Evolutionary conservation across 257 asterid genomes (phyloP), one percentile per base, ranked within the genome.

Genomic region (Solanum boliviense): DNA sequence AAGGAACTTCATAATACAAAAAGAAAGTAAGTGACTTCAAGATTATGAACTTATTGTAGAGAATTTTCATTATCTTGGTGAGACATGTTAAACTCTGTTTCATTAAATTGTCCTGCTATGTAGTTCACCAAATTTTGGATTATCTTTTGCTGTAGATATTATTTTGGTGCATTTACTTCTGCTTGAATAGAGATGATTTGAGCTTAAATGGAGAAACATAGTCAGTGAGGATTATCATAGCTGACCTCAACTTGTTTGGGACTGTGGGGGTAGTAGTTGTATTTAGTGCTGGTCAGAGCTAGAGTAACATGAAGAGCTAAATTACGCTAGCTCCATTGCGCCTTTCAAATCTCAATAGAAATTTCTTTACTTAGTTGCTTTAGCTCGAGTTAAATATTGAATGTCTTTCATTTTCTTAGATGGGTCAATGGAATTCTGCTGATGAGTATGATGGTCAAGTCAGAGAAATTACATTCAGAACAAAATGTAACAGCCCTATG

Each of bases 401-500:
- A 79, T 79, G 46, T 83, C 86, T 87, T n/a, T 91, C 84, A 88
- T 86, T 67, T 89, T 81, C 84, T 85, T 89, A 96, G 99, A 92
- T 95, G 91, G 96, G 95, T 89, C 95, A 89, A 89, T 96, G 98
- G 98, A 92, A 90, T 89, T 93, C 94, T 78, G 93, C 97, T 35
- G 95, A 93, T 83, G 96, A 94, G 88, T 94, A 95, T 92, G 92
- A 93, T 75, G 99, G 99, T 85, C 94, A 89, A 91, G 94, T 96
- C 86, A 93, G 99, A 93, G 98, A 96, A 91, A 94, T 95, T 87
- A 92, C 93, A 68, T 92, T 91, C 86, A 93, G 95, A 91, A 90
- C 94, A 72, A 86, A 94, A 90, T 96, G 98, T 87, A 91, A 94
- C 84, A 94, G 95, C 88, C 98, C 99, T n/a, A 93, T 96, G 96